Evolutionary conservation across 2,329 filamentous ascomycete species (phyloP), one percentile per base, ranked within the genome.

Genomic region (Ploettnerulaceae sp.): DNA sequence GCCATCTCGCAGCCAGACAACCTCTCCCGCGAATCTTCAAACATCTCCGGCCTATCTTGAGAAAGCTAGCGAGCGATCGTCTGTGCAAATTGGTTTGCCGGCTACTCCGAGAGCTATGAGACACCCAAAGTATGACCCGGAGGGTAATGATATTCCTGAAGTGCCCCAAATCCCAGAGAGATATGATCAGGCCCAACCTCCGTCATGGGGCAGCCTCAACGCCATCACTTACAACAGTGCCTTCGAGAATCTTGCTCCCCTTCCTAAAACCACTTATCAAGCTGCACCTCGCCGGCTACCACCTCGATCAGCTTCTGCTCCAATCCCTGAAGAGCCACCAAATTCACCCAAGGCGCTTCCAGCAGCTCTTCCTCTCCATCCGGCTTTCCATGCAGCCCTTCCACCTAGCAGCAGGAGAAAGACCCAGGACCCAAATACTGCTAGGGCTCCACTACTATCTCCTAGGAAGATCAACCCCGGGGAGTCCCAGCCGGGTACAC

Each of bases 51-150:
- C 39, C 7, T 54, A 57, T 22, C 53, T 51, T 51, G 73, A 69
- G 62, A 75, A 77, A 64, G 74, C 73, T 51, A 63, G 49, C 65
- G 65, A 25, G 56, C 40, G 38, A 2, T 74, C 73, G 1, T 71
- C 76, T n/a, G 35, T 51, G 1, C 74, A 77, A 5, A 76, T 91
- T 41, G 90, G 89, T 0, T 75, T 95, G n/a, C 89, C 91, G 11
- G 88, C 89, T 2, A 96, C 90, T 1, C 90, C 91, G 22, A 83
- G 88, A 68, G 89, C 89, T 1, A 95, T 96, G 89, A 80, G 86
- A 15, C 81, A 94, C 62, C 77, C 79, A 1, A 81, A 87, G 33
- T 81, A 91, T 56, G 77, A 79, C 55, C 67, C 73, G 2, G 76
- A 82, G 48, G 69, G 73, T 32, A 69, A 68, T 22, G 69, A 74